Evolutionary conservation across 1,139 yeast genomes (phyloP).

Genomic region (Yamadazyma epiphylla): DNA sequence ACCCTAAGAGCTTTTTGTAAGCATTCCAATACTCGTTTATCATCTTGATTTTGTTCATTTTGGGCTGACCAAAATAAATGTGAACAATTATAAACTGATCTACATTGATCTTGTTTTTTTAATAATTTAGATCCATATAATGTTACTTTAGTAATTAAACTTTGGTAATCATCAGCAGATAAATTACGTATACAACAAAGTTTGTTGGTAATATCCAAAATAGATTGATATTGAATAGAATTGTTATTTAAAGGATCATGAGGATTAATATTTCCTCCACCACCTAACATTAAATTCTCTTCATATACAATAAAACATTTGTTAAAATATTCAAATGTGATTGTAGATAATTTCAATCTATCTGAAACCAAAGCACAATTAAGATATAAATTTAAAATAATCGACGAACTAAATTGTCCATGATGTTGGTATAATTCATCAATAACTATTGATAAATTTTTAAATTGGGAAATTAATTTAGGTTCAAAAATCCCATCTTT

Average conservation of each 20-base stretch:
- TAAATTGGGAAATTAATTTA: conserved; percentile 52
- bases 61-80: conserved; percentile 95
- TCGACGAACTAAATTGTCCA: conserved; percentile 45
- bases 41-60: conserved; percentile 28
- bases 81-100: conserved; percentile 82
- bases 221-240: conserved; percentile 36
- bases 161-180: conserved; percentile 64
- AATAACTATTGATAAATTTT: conserved; percentile 67
- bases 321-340: conserved; percentile 85
- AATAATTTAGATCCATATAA: conserved; percentile 83
- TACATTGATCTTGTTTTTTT: conserved; percentile 91
- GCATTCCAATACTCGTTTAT: conserved; percentile 46
- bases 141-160: conserved; percentile 79
- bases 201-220: conserved; percentile 54
- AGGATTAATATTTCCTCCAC: conserved; percentile 18
- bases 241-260: conserved; percentile 38
- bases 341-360: conserved; percentile 50
- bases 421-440: conserved; percentile 60
- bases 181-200: conserved; percentile 58
- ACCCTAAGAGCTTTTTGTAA: conserved; percentile 70
- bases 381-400: conserved; percentile 48
- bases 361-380: conserved; percentile 71
- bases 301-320: conserved; percentile 88
- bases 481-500: conserved; percentile 17
- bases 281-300: conserved; percentile 47